Evolutionary conservation across 495 filamentous ascomycete species (phyloP).

Genomic region (Podospora conica): DNA sequence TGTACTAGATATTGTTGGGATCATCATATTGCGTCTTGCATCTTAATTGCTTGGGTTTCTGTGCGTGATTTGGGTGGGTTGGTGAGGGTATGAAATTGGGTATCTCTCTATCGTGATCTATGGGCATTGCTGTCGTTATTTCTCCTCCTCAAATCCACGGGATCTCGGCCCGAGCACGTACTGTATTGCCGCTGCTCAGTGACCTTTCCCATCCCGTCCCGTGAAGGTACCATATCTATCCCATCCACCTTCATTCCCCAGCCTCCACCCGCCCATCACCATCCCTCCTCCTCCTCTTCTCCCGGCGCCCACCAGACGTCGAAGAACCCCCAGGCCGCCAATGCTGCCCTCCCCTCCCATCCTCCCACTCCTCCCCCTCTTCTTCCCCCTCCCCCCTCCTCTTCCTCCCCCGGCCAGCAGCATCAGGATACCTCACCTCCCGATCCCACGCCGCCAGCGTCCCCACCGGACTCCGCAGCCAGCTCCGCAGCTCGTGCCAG

Average conservation of each 20-base stretch:
- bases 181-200: not conserved
- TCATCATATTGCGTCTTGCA: not conserved
- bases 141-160: not conserved
- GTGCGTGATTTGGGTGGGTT: not conserved
- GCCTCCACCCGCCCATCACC: not conserved
- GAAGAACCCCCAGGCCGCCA: conserved; percentile 13
- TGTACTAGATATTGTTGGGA: conserved; percentile 17
- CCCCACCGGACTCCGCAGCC: conserved; percentile 71
- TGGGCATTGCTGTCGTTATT: not conserved
- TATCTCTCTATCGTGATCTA: not conserved
- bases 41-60: not conserved
- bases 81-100: not conserved
- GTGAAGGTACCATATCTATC: not conserved
- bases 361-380: not conserved
- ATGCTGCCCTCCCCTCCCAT: conserved; percentile 1
- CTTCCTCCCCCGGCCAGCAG: not conserved
- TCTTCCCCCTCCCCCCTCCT: not conserved
- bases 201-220: too few relatives aligned
- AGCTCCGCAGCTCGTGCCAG: conserved; percentile 74
- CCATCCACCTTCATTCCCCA: not conserved
- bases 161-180: not conserved
- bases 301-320: not conserved
- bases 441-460: conserved; percentile 73
- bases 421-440: conserved; percentile 61
- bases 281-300: not conserved